Conservation (phyloP, 768 basidiomycete genomes). For the Tricholoma flavovirens region DNA sequence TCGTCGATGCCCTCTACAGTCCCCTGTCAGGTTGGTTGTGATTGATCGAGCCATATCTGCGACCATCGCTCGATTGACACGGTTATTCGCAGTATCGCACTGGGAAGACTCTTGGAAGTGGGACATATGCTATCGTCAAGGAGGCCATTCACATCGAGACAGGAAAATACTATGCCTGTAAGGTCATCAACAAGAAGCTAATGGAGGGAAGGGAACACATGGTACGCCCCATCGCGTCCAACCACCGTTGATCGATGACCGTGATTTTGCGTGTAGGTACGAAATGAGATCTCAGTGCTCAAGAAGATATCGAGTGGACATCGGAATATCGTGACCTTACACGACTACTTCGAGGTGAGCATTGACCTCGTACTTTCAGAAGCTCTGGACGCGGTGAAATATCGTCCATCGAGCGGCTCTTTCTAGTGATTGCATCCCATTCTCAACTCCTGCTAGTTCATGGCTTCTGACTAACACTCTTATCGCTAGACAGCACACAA, state of each 20-base stretch:
- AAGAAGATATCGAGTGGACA: conserved; percentile 92
- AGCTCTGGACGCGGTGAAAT: background rate
- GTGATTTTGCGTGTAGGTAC: conserved; percentile 50
- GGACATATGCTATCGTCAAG: conserved; percentile 93
- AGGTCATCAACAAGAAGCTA: conserved; percentile 98
- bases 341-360: conserved; percentile 91
- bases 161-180: conserved; percentile 92
- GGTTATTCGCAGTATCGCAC: conserved; percentile 63
- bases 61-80: conserved; percentile 2
- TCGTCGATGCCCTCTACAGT: conserved; percentile 33
- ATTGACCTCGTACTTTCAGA: background rate
- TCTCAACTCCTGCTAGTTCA: background rate
- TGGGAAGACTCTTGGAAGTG: conserved; percentile 82
- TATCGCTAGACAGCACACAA: conserved; percentile 74
- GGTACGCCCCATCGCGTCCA: conserved; percentile 43
- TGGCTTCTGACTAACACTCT: background rate
- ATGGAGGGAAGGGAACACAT: conserved; percentile 98
- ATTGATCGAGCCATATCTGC: conserved; percentile 6
- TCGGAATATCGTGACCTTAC: conserved; percentile 84
- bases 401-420: no score
- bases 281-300: conserved; percentile 94
- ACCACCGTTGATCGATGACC: conserved; percentile 1
- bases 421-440: no score
- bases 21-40: conserved; percentile 38
- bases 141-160: conserved; percentile 94